Conservation (phyloP, 1,284 basidiomycete genomes). For the Amylostereum areolatum region DNA sequence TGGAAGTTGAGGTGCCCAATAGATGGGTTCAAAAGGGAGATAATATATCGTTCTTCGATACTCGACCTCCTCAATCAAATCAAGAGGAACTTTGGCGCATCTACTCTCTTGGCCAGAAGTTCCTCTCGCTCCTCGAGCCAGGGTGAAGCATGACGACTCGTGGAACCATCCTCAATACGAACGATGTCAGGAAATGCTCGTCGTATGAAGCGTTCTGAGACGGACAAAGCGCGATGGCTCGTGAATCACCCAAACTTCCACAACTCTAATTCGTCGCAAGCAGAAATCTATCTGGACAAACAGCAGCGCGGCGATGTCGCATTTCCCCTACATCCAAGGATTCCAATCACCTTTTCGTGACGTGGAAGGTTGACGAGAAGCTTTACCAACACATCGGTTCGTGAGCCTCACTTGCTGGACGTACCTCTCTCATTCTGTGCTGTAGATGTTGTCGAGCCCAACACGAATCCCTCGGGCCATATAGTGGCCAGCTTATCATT, state of each 20-base stretch:
- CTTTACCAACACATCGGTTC: conserved; percentile 95
- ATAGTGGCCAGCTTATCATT: conserved; percentile 74
- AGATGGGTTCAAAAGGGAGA: too few relatives aligned
- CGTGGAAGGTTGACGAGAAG: conserved; percentile 98
- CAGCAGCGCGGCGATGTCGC: conserved; percentile 90
- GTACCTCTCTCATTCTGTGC: conserved; percentile 2
- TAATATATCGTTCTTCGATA: too few relatives aligned
- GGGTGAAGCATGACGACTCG: too few relatives aligned
- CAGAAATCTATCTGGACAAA: conserved; percentile 85
- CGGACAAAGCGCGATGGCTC: conserved; percentile 73
- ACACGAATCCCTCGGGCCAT: conserved; percentile 65
- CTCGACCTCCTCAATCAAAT: too few relatives aligned
- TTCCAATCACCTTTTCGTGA: conserved; percentile 90
- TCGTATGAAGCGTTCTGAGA: conserved; percentile 81
- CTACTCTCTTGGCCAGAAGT: too few relatives aligned
- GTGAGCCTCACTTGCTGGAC: conserved; percentile 3
- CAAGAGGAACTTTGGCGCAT: too few relatives aligned
- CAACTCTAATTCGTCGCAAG: conserved; percentile 88
- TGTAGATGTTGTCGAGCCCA: conserved; percentile 87
- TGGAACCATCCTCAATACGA: conserved; percentile 58
- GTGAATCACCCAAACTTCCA: conserved; percentile 99
- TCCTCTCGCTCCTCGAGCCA: too few relatives aligned
- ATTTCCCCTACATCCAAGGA: conserved; percentile 97
- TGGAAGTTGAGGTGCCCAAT: too few relatives aligned
- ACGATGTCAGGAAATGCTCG: conserved; percentile 70